Conservation (phyloP, 2,329 filamentous ascomycete genomes). For the Colletotrichum musicola region DNA sequence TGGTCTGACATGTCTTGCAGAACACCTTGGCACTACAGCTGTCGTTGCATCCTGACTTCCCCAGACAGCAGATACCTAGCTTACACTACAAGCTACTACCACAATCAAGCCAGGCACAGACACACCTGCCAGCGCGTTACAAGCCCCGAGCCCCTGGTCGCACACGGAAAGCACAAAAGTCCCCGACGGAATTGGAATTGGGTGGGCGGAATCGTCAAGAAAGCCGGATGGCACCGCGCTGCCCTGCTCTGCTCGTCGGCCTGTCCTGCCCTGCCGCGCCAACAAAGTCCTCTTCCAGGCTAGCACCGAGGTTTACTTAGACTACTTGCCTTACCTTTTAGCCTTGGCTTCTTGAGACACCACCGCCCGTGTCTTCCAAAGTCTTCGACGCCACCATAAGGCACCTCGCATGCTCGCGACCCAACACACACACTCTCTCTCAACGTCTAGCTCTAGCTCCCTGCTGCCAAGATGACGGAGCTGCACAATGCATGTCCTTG, state of each 20-base stretch:
- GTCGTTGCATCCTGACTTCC: constrained; percentile 1
- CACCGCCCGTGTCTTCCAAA: constrained; percentile 6
- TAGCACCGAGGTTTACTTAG: constrained; percentile 4
- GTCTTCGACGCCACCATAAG: constrained; percentile 12
- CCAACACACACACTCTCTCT: not conserved
- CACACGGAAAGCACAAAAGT: constrained; percentile 1
- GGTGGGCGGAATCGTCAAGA: not conserved
- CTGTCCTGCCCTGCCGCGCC: not conserved
- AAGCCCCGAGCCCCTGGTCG: not conserved
- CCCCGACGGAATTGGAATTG: not conserved
- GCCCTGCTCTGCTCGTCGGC: not conserved
- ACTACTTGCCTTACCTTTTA: constrained; percentile 3
- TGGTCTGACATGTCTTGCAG: constrained; percentile 22
- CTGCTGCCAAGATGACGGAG: constrained; percentile 10
- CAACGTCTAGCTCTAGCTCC: not conserved
- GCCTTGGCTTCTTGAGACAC: constrained; percentile 28
- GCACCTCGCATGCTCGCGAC: constrained; percentile 14
- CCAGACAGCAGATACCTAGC: not conserved
- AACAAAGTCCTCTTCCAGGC: not conserved
- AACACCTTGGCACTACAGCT: not conserved
- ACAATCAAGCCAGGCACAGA: constrained; percentile 1
- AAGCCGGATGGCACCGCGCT: not conserved
- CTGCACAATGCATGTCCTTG: not conserved
- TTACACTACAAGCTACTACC: not conserved
- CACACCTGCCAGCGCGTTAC: constrained; percentile 2